Percentiles rank a stretch among this genome's conserved stretches.
Evolutionary conservation across 345 rosid species (phyloP).

Genomic region (Raphanus raphanistrum): DNA sequence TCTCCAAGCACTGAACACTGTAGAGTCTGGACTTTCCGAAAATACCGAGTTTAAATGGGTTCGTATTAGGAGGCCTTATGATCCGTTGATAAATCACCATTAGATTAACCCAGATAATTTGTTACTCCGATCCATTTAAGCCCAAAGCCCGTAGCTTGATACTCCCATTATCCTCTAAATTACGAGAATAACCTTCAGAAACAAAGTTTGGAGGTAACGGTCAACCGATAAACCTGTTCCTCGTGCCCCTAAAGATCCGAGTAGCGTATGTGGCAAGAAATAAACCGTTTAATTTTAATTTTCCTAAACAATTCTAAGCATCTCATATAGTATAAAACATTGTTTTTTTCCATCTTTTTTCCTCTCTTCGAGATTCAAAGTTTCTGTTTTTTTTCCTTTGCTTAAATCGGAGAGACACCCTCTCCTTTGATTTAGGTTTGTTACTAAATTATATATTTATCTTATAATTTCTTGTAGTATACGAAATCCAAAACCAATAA

Average conservation of each 20-base stretch:
- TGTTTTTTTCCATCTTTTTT: background rate
- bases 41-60: background rate
- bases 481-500: background rate
- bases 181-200: background rate
- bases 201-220: slow-evolving; percentile 7
- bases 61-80: background rate
- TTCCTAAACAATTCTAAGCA: background rate
- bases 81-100: background rate
- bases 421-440: slow-evolving; percentile 24
- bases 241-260: slow-evolving; percentile 16
- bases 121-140: background rate
- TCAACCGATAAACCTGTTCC: slow-evolving; percentile 39
- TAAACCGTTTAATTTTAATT: slow-evolving; percentile 21
- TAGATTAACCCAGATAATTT: background rate
- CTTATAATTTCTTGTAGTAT: background rate
- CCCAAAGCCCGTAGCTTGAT: background rate
- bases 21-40: background rate
- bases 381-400: slow-evolving; percentile 15
- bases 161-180: background rate
- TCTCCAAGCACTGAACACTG: background rate
- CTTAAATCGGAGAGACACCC: slow-evolving; percentile 31
- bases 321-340: slow-evolving; percentile 1
- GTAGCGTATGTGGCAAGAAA: slow-evolving; percentile 61
- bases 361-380: slow-evolving; percentile 11
- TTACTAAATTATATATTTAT: background rate